phyloP scores from a whole-genome alignment of 176 grass and related monocot genomes.

The Bromus sterilis region DNA sequence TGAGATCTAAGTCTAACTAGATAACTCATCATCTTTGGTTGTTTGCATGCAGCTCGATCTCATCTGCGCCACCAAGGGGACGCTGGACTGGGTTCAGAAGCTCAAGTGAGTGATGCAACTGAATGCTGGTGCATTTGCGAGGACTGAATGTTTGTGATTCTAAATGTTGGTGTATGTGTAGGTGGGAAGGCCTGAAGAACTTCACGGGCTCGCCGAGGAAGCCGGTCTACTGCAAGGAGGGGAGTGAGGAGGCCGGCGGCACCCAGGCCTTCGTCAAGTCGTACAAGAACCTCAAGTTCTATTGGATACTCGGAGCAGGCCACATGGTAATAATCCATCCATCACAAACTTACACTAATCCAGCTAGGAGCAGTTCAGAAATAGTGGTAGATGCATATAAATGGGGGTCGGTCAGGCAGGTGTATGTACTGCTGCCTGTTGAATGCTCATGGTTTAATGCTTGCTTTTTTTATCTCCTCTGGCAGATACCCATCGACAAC shows the following conservation, averaged over 20 bases:
- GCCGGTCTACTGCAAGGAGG: constrained; percentile 56
- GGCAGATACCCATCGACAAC: constrained; percentile 90
- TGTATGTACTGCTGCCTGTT: too few species aligned
- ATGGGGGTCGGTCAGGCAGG: too few species aligned
- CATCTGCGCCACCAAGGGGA: constrained; percentile 83
- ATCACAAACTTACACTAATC: not conserved
- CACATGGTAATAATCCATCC: constrained; percentile 71
- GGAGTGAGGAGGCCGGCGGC: constrained; percentile 11
- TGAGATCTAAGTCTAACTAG: too few species aligned
- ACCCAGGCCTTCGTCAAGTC: constrained; percentile 76
- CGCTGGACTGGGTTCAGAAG: constrained; percentile 68
- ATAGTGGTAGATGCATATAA: too few species aligned
- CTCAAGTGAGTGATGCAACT: constrained; percentile 39
- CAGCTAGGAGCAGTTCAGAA: too few species aligned
- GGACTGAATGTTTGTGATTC: not conserved
- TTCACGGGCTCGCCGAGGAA: constrained; percentile 34
- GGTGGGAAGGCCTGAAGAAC: constrained; percentile 62
- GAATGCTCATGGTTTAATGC: too few species aligned
- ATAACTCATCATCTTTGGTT: not conserved
- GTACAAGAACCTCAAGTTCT: constrained; percentile 79
- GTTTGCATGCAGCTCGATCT: constrained; percentile 72
- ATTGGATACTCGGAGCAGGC: constrained; percentile 80
- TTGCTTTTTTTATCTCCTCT: not conserved
- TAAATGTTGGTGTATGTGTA: not conserved
- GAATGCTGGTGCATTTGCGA: not conserved